These are phyloP conservation scores for Hevea brasiliensis DNA, from an alignment of 345 rosid species.

Conservation along the genomic window DNA sequence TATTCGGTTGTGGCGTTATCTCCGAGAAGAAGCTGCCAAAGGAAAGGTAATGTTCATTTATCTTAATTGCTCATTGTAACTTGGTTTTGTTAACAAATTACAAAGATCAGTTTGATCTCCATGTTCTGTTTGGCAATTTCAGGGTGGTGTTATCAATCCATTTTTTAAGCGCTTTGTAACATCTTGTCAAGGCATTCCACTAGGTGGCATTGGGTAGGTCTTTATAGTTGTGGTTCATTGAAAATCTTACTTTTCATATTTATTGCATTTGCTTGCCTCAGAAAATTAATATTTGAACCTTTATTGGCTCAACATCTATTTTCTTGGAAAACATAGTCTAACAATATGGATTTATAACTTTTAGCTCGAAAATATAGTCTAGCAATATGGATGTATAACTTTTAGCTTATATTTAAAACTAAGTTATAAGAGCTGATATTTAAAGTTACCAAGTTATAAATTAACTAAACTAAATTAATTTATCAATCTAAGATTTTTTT, in stretches of 20 bases:
- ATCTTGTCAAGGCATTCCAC: constrained; percentile 74
- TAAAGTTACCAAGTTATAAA: not conserved
- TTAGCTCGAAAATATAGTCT: too few species aligned
- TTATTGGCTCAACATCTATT: not conserved
- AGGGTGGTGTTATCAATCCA: constrained; percentile 54
- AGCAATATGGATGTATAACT: too few species aligned
- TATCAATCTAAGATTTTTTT: not conserved
- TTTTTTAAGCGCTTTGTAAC: constrained; percentile 53
- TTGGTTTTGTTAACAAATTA: not conserved
- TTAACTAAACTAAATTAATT: not conserved
- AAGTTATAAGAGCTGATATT: too few species aligned
- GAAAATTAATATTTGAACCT: not conserved
- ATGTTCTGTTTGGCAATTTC: constrained; percentile 35
- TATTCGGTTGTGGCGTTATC: constrained; percentile 55
- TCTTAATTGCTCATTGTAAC: not conserved
- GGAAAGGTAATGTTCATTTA: constrained; percentile 51
- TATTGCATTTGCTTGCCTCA: not conserved
- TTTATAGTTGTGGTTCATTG: constrained; percentile 10
- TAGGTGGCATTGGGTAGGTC: constrained; percentile 86
- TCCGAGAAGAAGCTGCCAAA: constrained; percentile 58
- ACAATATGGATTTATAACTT: not conserved
- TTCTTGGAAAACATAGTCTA: not conserved
- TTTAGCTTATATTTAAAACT: too few species aligned
- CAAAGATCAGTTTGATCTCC: not conserved
- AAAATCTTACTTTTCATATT: not conserved